These are phyloP conservation scores for Rheum nobile DNA, from an alignment of 148 eudicot species.

Conservation along the genomic window DNA sequence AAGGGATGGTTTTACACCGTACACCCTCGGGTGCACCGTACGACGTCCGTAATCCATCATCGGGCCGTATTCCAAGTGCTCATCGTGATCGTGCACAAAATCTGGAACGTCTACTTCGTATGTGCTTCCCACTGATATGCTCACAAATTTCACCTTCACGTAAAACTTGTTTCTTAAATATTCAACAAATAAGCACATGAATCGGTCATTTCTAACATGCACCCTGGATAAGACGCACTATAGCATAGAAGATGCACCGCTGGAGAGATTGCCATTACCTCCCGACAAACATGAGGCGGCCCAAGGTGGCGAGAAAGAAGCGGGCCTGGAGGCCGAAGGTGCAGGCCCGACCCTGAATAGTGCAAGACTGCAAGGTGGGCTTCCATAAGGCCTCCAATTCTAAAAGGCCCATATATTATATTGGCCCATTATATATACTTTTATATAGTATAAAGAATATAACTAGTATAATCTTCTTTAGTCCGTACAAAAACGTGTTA, in stretches of 20 bases:
- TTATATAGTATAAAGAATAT: too few species aligned
- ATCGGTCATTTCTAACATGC: background rate
- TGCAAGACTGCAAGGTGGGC: too few species aligned
- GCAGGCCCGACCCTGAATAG: too few species aligned
- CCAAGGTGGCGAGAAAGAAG: slow-evolving; percentile 63
- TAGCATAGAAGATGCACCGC: too few species aligned
- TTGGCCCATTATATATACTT: too few species aligned
- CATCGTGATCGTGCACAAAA: slow-evolving; percentile 54
- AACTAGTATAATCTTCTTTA: too few species aligned
- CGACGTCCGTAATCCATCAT: slow-evolving; percentile 57
- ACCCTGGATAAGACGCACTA: too few species aligned
- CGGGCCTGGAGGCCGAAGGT: slow-evolving; percentile 50
- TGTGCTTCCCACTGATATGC: slow-evolving; percentile 56
- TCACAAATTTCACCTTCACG: slow-evolving; percentile 43
- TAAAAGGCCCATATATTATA: too few species aligned
- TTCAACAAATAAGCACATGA: too few species aligned
- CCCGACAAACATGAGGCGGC: slow-evolving; percentile 18
- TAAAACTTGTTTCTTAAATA: slow-evolving; percentile 29
- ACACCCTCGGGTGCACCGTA: slow-evolving; percentile 58
- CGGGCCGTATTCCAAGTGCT: slow-evolving; percentile 55
- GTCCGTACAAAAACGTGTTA: too few species aligned
- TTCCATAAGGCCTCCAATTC: too few species aligned
- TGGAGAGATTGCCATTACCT: background rate
- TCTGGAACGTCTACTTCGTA: slow-evolving; percentile 44
- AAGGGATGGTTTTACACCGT: too few species aligned